Conservation (phyloP, 768 basidiomycete species). For the Pleurotus salmoneostramineus region DNA sequence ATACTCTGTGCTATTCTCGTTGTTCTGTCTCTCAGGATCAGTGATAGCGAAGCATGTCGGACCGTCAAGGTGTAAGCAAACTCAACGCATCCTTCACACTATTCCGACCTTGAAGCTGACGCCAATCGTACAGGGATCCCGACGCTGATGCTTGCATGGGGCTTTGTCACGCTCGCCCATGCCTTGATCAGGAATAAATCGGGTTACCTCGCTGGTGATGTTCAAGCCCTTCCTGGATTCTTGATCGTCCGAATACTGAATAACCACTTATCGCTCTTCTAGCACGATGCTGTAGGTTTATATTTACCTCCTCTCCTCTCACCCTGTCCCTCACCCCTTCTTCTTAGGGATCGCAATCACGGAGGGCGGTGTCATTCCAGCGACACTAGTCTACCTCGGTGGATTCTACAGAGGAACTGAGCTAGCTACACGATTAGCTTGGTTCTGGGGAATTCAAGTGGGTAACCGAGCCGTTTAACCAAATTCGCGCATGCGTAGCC, state of each 20-base stretch:
- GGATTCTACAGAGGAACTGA: slow-evolving; percentile 41
- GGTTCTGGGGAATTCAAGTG: slow-evolving; percentile 38
- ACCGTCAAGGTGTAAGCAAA: slow-evolving; percentile 27
- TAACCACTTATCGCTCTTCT: neutral
- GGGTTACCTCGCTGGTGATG: slow-evolving; percentile 28
- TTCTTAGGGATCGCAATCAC: slow-evolving; percentile 33
- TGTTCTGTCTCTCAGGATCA: slow-evolving; percentile 31
- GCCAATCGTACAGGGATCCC: slow-evolving; percentile 27
- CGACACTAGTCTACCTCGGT: slow-evolving; percentile 38
- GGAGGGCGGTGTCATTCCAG: slow-evolving; percentile 36
- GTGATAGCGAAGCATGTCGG: slow-evolving; percentile 34
- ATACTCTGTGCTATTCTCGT: slow-evolving; percentile 30
- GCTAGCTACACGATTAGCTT: slow-evolving; percentile 34
- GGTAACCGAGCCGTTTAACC: neutral
- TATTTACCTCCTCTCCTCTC: neutral
- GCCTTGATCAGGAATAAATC: slow-evolving; percentile 29
- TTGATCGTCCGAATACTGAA: neutral
- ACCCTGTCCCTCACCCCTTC: neutral
- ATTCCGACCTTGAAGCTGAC: neutral
- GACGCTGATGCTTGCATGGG: slow-evolving; percentile 35
- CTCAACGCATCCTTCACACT: neutral
- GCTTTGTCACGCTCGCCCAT: slow-evolving; percentile 32
- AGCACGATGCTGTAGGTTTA: slow-evolving; percentile 28
- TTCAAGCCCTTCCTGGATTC: neutral
- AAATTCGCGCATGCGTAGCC: neutral